Evolutionary conservation across 495 filamentous ascomycete genomes (phyloP), one percentile per base, ranked within the genome.

Genomic region (Friedmanniomyces simplex): DNA sequence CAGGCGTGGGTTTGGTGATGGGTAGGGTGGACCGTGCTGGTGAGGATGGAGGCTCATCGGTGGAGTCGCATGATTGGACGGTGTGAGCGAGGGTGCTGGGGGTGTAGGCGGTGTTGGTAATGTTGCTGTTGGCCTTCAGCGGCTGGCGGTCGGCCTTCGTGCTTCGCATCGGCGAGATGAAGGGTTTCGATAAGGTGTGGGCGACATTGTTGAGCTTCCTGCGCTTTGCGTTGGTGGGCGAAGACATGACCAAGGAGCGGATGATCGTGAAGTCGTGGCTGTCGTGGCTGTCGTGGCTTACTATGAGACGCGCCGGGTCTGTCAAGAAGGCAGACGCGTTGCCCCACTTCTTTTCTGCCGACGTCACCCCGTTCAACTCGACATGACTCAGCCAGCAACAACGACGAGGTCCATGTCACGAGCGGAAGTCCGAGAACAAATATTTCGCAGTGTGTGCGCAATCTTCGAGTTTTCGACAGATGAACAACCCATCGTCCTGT

Each of bases 131-230:
- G 30, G 57, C 60, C 43, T 67, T 63, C 24, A 65, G 61, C n/a
- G 54, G 49, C 63, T 70, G 59, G 4, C 36, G 50, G 16, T 41
- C 52, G 1, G 52, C n/a, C n/a, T 30, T 41, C 0, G 43, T 25
- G 12, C 11, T 26, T 62, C 73, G 77, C 45, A 86, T 71, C 8
- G 84, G 84, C 4, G 83, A 85, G 66, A 81, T 82, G 76, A 88
- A 88, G 4, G 84, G 84, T 59, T 81, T 82, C 48, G 75, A 74
- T 6, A 88, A 76, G 1, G 77, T 72, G 7, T 72, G 67, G 21
- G 74, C 59, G 28, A 76, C 73, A 30, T 71, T 62, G 43, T 79
- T 71, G 37, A 83, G 67, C 57, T 81, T 78, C 52, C 82, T 79
- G 11, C 79, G 77, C 68, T 87, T 86, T 51, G 61, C 63, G 34